phyloP scores from a whole-genome alignment of 202 grass and related monocot species.

The Cymbopogon flexuosus region DNA sequence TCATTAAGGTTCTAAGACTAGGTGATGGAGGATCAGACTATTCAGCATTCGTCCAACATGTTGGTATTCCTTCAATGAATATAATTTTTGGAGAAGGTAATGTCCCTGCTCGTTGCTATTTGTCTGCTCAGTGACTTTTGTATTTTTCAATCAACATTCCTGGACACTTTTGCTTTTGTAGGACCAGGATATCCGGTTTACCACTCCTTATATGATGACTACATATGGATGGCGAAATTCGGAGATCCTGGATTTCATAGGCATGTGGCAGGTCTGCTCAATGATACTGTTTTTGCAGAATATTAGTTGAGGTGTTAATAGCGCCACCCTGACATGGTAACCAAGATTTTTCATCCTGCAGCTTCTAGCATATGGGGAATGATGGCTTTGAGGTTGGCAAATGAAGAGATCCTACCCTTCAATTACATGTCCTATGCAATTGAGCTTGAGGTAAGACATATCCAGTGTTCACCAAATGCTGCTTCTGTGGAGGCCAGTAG shows the following conservation, averaged over 20 bases:
- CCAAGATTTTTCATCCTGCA: constrained; percentile 27
- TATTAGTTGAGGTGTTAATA: constrained; percentile 6
- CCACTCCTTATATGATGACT: constrained; percentile 88
- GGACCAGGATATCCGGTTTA: constrained; percentile 75
- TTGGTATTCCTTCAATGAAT: constrained; percentile 65
- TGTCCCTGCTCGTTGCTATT: not conserved
- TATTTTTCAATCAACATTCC: not conserved
- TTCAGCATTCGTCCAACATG: constrained; percentile 73
- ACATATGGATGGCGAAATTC: constrained; percentile 81
- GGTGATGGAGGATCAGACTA: constrained; percentile 69
- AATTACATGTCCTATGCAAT: constrained; percentile 55
- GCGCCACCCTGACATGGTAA: not conserved
- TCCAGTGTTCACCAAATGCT: not conserved
- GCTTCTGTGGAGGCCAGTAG: not conserved
- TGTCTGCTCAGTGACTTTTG: not conserved
- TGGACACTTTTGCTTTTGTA: not conserved
- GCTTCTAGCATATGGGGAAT: constrained; percentile 86
- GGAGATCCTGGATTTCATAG: constrained; percentile 75
- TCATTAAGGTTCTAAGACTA: constrained; percentile 59
- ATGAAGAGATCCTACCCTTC: constrained; percentile 82
- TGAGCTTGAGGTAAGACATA: constrained; percentile 54
- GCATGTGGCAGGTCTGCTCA: constrained; percentile 66
- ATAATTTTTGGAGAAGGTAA: constrained; percentile 75
- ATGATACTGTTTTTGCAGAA: not conserved
- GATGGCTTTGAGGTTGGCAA: constrained; percentile 71